Percentiles rank a stretch among this genome's conserved stretches.
Conservation (phyloP, 306 rosid genomes). For the Biancaea sappan region DNA sequence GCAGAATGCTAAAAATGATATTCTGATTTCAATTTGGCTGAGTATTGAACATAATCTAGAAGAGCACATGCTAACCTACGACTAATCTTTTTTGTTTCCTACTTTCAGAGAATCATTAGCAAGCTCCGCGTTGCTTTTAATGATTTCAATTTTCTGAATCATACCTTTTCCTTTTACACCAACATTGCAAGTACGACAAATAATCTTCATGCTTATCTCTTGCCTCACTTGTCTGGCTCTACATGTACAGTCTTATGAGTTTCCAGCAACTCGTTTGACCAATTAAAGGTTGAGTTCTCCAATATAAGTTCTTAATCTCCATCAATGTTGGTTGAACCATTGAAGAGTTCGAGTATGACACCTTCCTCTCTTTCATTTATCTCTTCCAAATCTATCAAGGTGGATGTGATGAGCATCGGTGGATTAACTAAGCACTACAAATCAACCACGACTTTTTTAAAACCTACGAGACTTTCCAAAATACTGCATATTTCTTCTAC, state of each 20-base stretch:
- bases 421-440: conserved; percentile 12
- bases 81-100: not conserved
- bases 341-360: not conserved
- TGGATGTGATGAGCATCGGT: not conserved
- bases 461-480: conserved; percentile 53
- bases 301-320: not conserved
- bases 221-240: conserved; percentile 3
- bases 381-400: conserved; percentile 14
- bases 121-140: not conserved
- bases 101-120: not conserved
- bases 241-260: not conserved
- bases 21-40: too few species aligned
- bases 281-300: conserved; percentile 8
- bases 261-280: not conserved
- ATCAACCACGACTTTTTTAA: conserved; percentile 32
- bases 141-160: not conserved
- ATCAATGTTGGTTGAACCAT: not conserved
- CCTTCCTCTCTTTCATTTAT: conserved; percentile 15
- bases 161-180: not conserved
- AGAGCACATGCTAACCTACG: too few species aligned
- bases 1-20: too few species aligned
- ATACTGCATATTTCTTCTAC: conserved; percentile 51
- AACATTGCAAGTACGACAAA: not conserved
- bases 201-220: not conserved
- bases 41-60: too few species aligned